Evolutionary conservation across 2,329 filamentous ascomycete species (phyloP), one percentile per base, ranked within the genome.

Genomic region (Diaporthe sp.): DNA sequence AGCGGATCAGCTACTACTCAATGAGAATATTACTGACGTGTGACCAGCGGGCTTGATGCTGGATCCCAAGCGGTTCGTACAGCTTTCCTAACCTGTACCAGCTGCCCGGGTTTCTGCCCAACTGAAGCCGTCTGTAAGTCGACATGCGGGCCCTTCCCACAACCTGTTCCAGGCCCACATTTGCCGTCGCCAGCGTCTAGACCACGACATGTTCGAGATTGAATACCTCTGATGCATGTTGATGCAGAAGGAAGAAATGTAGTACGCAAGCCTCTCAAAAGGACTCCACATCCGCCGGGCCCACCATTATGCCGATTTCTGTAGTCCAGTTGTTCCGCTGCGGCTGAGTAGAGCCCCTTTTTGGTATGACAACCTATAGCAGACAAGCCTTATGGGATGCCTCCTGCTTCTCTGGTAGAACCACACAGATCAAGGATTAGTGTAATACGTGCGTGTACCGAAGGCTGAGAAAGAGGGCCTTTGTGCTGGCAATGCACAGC

Each of bases 331-430:
- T 39, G 65, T 53, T 25, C 19, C 13, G n/a, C 46, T 42, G 46
- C 62, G 46, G 62, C 62, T 51, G 62, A 68, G 46, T 31, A 25
- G 46, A 68, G 62, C 31, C 62, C 62, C 62, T 17, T 46, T n/a
- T 9, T 13, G 44, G 28, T 25, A 68, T 15, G 19, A 68, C 65
- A 55, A 31, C 49, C 65, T 68, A 42, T 68, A 68, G 15, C n/a
- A 39, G 31, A 55, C 22, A 25, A 25, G 3, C 3, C 22, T 25
- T 51, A 37, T 68, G 65, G 65, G n/a, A 19, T 55, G 65, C 46
- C 34, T 25, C 34, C 22, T 39, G 4, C 17, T 42, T 15, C 9
- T 69, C 15, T 69, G 34, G 49, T 9, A 28, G 49, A 28, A 4
- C 5, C 15, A 28, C 4, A 25, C 34, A 28, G n/a, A 28, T 31